These are phyloP conservation scores for Clarireedia hainanense DNA, from an alignment of 2,329 filamentous ascomycete species.

Conservation along the genomic window DNA sequence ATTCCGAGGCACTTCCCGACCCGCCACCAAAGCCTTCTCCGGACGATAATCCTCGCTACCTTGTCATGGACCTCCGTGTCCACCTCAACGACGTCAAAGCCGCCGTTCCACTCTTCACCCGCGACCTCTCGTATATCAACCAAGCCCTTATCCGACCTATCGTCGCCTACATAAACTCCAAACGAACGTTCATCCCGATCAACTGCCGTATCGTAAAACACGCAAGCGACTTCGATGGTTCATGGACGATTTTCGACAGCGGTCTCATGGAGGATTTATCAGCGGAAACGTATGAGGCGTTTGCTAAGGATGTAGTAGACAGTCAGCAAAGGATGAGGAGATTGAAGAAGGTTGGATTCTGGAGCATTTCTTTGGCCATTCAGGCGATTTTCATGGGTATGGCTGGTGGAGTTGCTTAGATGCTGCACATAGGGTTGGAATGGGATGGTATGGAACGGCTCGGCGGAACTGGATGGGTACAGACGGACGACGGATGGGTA, in stretches of 20 bases:
- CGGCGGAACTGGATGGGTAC: not conserved
- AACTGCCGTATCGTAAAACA: slow-evolving; percentile 91
- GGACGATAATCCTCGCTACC: slow-evolving; percentile 62
- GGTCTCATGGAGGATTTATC: slow-evolving; percentile 90
- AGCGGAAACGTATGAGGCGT: slow-evolving; percentile 89
- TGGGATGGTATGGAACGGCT: not conserved
- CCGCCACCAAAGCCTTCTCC: slow-evolving; percentile 22
- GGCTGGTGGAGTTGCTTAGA: slow-evolving; percentile 65
- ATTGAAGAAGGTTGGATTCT: slow-evolving; percentile 93
- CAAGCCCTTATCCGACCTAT: slow-evolving; percentile 92
- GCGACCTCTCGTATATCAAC: slow-evolving; percentile 89
- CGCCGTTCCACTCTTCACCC: slow-evolving; percentile 85
- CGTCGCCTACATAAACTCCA: slow-evolving; percentile 95
- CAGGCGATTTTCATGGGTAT: slow-evolving; percentile 94
- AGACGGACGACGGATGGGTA: not conserved
- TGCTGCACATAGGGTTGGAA: not conserved
- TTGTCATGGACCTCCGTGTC: slow-evolving; percentile 91
- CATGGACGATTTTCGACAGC: slow-evolving; percentile 91
- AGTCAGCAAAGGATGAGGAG: slow-evolving; percentile 77
- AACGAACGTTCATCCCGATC: slow-evolving; percentile 90
- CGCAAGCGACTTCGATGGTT: slow-evolving; percentile 82
- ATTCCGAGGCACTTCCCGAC: slow-evolving; percentile 23
- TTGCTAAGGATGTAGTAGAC: slow-evolving; percentile 84
- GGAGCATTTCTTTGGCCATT: slow-evolving; percentile 86
- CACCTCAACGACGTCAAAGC: slow-evolving; percentile 93